Percentiles rank a stretch among this genome's conserved stretches.
phyloP scores from a whole-genome alignment of 768 basidiomycete species.

The Suillus lakei region DNA sequence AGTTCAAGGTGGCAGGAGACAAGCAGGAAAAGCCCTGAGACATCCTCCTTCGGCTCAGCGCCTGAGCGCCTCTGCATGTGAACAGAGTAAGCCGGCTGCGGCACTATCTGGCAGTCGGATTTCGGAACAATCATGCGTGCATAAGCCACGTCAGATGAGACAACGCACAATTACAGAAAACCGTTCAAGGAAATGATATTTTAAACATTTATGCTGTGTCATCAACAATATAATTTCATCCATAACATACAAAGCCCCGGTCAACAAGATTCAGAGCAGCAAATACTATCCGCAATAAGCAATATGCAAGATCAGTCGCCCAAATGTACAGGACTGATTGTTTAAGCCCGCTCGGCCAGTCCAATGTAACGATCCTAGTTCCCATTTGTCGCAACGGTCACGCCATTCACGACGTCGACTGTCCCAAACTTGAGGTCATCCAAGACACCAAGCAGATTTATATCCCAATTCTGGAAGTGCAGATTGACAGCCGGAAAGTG shows the following conservation, averaged over 20 bases:
- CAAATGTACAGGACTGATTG: too few species aligned
- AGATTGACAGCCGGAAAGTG: constrained; percentile 17
- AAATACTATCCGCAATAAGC: background rate
- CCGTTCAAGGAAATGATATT: background rate
- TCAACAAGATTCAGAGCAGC: constrained; percentile 9
- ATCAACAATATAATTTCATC: background rate
- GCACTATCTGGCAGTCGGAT: background rate
- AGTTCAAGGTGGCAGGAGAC: background rate
- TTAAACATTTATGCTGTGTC: background rate
- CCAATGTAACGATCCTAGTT: background rate
- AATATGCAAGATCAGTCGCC: too few species aligned
- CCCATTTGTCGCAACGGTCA: background rate
- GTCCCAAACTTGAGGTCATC: constrained; percentile 10
- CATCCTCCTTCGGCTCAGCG: background rate
- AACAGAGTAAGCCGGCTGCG: background rate
- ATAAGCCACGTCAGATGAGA: background rate
- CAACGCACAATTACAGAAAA: background rate
- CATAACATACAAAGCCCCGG: constrained; percentile 18
- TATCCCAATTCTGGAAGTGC: constrained; percentile 26
- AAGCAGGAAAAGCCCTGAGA: background rate
- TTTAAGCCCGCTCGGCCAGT: too few species aligned
- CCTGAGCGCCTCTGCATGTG: background rate
- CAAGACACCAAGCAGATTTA: constrained; percentile 18
- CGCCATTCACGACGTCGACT: background rate
- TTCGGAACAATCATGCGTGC: too few species aligned